Evolutionary conservation across 768 basidiomycete genomes (phyloP), one percentile per base, ranked within the genome.

Genomic region (Auriscalpium microsporum): DNA sequence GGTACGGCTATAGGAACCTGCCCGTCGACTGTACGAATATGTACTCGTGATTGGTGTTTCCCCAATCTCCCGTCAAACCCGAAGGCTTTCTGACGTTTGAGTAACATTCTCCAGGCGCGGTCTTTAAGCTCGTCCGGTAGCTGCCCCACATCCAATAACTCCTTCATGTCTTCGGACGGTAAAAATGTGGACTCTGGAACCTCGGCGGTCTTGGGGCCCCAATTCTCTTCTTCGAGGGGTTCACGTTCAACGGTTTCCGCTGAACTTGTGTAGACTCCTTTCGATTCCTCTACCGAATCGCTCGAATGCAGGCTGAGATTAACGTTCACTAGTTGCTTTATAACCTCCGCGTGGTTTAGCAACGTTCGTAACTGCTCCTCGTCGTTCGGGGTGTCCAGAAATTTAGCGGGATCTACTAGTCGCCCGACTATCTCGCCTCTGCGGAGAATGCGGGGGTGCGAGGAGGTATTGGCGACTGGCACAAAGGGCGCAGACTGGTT

Each of bases 51-150:
- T 10, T 38, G 44, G 28, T 45, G 45, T 16, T 46, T 11, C 10
- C 53, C 53, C 42, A 54, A 46, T 16, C 53, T 28, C 10, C 45
- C 53, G 34, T 54, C 53, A 44, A 45, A 54, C 9, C 53, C 53
- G 45, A 54, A 54, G 17, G 53, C 53, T 14, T 47, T 37, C 13
- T 17, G n/a, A 17, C 54, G 48, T 10, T 23, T 10, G 14, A 13
- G 7, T 8, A 55, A 36, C 54, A 55, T 55, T 3, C 35, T 48
- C 54, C 54, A 55, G 17, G 54, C 54, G 38, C 23, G 16, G n/a
- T 19, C 13, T 21, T 42, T 17, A 11, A 55, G 54, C 10, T 49
- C 19, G 52, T 51, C 49, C 8, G 48, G 54, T 8, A 55, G 28
- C 16, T 50, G 13, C 2, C 54, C 54, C 5, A 55, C 54, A 28